A percentile compares a stretch with the other conserved stretches of the same genome.
These are phyloP conservation scores for Didymella glomerata DNA, from an alignment of 2,329 filamentous ascomycete genomes.

Conservation along the genomic window DNA sequence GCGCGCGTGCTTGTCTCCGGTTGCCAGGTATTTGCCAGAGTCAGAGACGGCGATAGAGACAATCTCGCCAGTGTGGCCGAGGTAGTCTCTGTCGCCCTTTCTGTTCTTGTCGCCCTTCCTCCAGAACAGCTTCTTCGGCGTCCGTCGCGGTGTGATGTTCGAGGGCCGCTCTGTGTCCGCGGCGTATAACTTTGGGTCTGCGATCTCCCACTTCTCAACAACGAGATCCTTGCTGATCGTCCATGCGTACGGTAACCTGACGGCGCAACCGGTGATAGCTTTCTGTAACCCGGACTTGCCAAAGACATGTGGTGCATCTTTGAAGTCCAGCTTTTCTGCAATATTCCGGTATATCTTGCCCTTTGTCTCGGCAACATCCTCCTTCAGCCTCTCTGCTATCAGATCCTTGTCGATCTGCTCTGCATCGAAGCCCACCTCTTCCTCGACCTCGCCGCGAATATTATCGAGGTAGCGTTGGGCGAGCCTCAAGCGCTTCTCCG, in stretches of 20 bases:
- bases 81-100: constrained; percentile 67
- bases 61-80: constrained; percentile 80
- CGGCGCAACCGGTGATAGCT: constrained; percentile 79
- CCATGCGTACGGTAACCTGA: constrained; percentile 82
- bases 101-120: constrained; percentile 68
- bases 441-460: constrained; percentile 75
- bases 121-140: constrained; percentile 70
- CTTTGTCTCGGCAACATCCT: constrained; percentile 91
- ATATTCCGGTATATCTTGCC: constrained; percentile 87
- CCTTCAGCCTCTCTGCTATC: constrained; percentile 83
- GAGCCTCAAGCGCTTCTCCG: constrained; percentile 83
- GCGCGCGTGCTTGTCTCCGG: constrained; percentile 83
- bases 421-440: constrained; percentile 89
- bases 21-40: constrained; percentile 89
- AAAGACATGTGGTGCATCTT: constrained; percentile 70
- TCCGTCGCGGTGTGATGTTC: constrained; percentile 63
- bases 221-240: constrained; percentile 86
- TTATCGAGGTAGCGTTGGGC: constrained; percentile 95
- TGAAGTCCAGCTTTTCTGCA: constrained; percentile 75
- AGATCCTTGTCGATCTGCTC: constrained; percentile 91
- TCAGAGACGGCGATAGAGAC: constrained; percentile 85
- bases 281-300: constrained; percentile 83
- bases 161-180: constrained; percentile 35
- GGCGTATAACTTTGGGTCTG: constrained; percentile 57
- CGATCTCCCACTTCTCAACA: constrained; percentile 89